These are phyloP conservation scores for Guyanaporus albipodus DNA, from an alignment of 768 basidiomycete genomes.

Conservation along the genomic window DNA sequence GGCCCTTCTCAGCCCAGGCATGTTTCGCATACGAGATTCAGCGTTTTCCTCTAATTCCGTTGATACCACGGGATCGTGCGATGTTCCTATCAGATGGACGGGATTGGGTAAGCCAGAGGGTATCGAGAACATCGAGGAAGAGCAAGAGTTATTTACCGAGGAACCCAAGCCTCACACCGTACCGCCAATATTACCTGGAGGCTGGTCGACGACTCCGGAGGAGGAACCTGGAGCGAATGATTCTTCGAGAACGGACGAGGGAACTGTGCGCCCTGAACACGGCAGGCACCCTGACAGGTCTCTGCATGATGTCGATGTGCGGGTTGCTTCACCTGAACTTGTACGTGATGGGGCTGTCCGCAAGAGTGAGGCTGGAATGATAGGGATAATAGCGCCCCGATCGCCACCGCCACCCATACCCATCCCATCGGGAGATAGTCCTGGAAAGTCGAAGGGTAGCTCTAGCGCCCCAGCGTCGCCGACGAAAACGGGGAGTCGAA, in stretches of 20 bases:
- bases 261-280: slow-evolving; percentile 25
- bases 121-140: slow-evolving; percentile 36
- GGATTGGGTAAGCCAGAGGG: slow-evolving; percentile 41
- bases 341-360: slow-evolving; percentile 41
- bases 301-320: slow-evolving; percentile 48
- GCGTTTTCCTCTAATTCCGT: slow-evolving; percentile 48
- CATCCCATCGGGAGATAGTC: slow-evolving; percentile 25
- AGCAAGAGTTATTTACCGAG: slow-evolving; percentile 28
- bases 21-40: slow-evolving; percentile 60
- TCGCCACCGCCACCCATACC: slow-evolving; percentile 25
- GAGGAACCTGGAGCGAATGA: slow-evolving; percentile 39
- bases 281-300: slow-evolving; percentile 30
- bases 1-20: slow-evolving; percentile 50
- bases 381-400: slow-evolving; percentile 44
- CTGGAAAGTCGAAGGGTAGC: slow-evolving; percentile 19
- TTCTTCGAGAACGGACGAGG: slow-evolving; percentile 25
- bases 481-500: slow-evolving; percentile 31
- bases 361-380: slow-evolving; percentile 62
- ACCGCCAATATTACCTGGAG: slow-evolving; percentile 46
- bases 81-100: slow-evolving; percentile 63
- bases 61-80: slow-evolving; percentile 41
- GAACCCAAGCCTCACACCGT: slow-evolving; percentile 20
- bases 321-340: slow-evolving; percentile 52
- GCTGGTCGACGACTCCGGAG: slow-evolving; percentile 53
- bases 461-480: slow-evolving; percentile 30